Evolutionary conservation across 169 alveolate species (phyloP).

Genomic region (Toxoplasma gondii): DNA sequence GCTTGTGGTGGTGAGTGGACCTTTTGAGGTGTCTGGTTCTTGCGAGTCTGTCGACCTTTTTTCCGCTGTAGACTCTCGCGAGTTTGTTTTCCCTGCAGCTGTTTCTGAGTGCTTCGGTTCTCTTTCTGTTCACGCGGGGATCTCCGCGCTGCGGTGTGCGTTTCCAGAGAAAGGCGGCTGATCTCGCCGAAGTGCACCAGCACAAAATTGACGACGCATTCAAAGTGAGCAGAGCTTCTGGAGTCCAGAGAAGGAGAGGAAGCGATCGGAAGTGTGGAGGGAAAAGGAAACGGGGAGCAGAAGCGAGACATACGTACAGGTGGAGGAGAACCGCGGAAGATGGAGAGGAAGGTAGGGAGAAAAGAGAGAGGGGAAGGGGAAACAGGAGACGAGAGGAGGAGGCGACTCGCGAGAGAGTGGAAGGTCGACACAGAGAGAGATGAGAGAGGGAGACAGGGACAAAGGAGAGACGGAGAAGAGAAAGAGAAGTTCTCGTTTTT

Average conservation of each 20-base stretch:
- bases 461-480: neutral
- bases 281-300: neutral
- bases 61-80: too few species aligned
- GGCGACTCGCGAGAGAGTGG: neutral
- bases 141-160: neutral
- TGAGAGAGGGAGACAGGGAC: neutral
- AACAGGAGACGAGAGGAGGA: neutral
- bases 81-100: too few species aligned
- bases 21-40: too few species aligned
- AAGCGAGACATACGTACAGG: neutral
- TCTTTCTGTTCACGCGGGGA: neutral
- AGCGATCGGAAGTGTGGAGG: too few species aligned
- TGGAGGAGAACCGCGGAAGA: neutral
- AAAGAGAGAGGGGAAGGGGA: neutral
- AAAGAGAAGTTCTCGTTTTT: too few species aligned
- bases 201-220: neutral
- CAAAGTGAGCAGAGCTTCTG: neutral
- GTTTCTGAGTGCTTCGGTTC: too few species aligned
- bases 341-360: too few species aligned
- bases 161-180: neutral
- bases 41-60: too few species aligned
- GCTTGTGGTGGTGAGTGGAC: too few species aligned
- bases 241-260: neutral
- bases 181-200: neutral
- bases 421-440: neutral